These are phyloP conservation scores for Backusella sp. DNA, from an alignment of 192 early-diverging fungal species.

Conservation along the genomic window DNA sequence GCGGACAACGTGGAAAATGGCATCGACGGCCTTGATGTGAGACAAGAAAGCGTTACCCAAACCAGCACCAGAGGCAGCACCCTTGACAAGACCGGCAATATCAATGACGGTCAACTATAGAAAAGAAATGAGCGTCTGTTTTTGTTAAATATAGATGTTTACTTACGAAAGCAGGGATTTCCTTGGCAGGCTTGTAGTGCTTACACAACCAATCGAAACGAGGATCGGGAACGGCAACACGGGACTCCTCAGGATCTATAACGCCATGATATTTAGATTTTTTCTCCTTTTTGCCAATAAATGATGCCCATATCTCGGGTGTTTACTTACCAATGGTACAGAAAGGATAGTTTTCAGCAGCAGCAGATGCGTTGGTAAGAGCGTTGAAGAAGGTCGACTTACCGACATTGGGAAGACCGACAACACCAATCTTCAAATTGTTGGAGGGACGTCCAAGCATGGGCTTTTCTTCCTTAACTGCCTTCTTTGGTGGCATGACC, in stretches of 20 bases:
- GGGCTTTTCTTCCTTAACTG: conserved; percentile 69
- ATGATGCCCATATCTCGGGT: background rate
- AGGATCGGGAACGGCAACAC: conserved; percentile 87
- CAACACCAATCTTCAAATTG: conserved; percentile 92
- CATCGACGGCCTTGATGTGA: conserved; percentile 85
- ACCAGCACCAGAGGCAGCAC: conserved; percentile 73
- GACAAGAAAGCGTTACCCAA: conserved; percentile 95
- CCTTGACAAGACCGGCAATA: conserved; percentile 98
- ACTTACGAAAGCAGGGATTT: conserved; percentile 60
- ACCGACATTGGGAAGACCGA: conserved; percentile 97
- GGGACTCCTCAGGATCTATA: conserved; percentile 85
- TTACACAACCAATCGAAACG: conserved; percentile 82
- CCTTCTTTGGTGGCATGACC: conserved; percentile 84
- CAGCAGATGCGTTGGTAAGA: conserved; percentile 64
- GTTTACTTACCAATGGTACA: conserved; percentile 75
- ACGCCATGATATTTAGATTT: background rate
- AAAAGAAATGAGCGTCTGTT: no score
- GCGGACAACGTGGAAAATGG: conserved; percentile 82
- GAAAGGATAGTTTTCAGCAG: conserved; percentile 97
- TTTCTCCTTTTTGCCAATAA: background rate
- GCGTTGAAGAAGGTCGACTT: conserved; percentile 90
- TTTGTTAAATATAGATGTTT: conserved; percentile 2
- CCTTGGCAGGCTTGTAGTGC: conserved; percentile 64
- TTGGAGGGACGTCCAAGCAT: conserved; percentile 81
- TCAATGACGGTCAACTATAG: conserved; percentile 87